Base-by-base conservation (phyloP, 1,139 yeast genomes). In the Kurtzmaniella quercitrusa region DNA sequence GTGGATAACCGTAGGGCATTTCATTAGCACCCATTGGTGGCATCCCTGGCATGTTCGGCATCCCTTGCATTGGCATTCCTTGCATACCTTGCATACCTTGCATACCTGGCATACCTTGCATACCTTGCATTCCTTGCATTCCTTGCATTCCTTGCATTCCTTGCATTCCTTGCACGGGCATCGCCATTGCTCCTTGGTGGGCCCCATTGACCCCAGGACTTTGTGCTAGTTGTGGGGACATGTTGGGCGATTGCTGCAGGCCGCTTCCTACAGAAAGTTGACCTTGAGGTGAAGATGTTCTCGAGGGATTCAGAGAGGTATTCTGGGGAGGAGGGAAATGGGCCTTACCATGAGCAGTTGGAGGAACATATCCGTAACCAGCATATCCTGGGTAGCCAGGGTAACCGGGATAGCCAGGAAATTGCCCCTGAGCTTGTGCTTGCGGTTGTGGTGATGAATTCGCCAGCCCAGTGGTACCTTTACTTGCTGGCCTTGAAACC, bases 331-430 rank as follows among this genome's bases (percentile, higher is more conserved):
- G 44, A 8, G 44, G 44, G 12, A 41, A 33, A 29, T 41, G 36
- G 2, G 44, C 10, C 18, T 38, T 38, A n/a, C 39, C 38, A 11
- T 15, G 3, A 14, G 41, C 39, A 14, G 38, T 38, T 11, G 17
- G 41, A 17, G 29, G 19, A 17, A 12, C 43, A 41, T 48, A 47
- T 14, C 49, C 47, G 12, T 27, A 27, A 10, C 31, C 31, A 27
- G 31, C 12, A n/a, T 27, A 27, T 10, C 31, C 31, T 27, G 12
- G 31, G 12, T 53, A 50, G 19, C 57, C 53, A 16, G 48, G 55
- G 23, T 21, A 21, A 5, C 23, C 23, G 4, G 52, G 48, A 33
- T 53, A 50, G 23, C 57, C 53, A 18, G 48, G 55, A 37, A 17
- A n/a, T 37, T 37, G 18, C n/a, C 25, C 39, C 12, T 37, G 31